Conservation (phyloP, 306 rosid genomes). For the Medicago truncatula region DNA sequence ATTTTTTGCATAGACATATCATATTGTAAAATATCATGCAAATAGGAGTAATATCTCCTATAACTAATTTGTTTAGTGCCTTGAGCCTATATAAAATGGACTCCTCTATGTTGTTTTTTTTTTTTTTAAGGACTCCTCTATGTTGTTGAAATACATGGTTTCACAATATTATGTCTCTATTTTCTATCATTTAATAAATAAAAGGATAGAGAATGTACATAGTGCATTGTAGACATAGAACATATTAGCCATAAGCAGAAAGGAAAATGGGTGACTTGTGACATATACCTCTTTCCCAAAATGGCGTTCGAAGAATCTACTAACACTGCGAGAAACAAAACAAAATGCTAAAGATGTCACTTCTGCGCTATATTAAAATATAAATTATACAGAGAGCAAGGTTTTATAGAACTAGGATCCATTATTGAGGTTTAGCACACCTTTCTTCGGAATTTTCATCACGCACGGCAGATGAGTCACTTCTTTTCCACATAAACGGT, state of each 20-base stretch:
- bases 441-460: constrained; percentile 72
- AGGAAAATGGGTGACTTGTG: constrained; percentile 24
- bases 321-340: constrained; percentile 68
- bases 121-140: neutral
- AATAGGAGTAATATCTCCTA: neutral
- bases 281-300: constrained; percentile 87
- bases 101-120: neutral
- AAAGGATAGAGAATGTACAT: constrained; percentile 21
- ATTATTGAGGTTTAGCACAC: constrained; percentile 49
- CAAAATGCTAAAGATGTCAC: constrained; percentile 22
- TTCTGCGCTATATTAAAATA: constrained; percentile 31
- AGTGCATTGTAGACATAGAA: constrained; percentile 30
- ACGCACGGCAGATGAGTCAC: constrained; percentile 48
- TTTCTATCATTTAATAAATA: neutral
- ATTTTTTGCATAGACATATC: neutral
- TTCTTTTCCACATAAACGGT: constrained; percentile 84
- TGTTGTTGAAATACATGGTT: neutral
- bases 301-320: constrained; percentile 89
- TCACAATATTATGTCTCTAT: constrained; percentile 2
- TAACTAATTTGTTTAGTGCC: neutral
- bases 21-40: neutral
- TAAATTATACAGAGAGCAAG: constrained; percentile 2
- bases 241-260: constrained; percentile 29
- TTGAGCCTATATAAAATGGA: neutral
- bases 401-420: constrained; percentile 29